Conservation (phyloP, 495 filamentous ascomycete species). For the Tetracladium setigerum region DNA sequence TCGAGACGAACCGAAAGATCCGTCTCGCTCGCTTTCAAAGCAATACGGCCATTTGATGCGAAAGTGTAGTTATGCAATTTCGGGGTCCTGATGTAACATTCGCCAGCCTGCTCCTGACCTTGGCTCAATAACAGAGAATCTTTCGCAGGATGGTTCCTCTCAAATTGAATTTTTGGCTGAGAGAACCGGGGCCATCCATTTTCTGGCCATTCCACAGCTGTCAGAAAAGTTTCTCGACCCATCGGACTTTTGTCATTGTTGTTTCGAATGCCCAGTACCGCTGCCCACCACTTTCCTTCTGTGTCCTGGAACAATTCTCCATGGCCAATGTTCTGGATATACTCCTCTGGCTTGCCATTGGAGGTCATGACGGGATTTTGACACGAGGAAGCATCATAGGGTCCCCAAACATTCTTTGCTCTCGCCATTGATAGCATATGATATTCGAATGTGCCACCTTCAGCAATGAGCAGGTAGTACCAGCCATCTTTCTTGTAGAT, state of each 20-base stretch:
- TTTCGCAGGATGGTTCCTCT: neutral
- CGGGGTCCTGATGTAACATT: neutral
- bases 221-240: conserved; percentile 21
- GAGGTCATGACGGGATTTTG: conserved; percentile 45
- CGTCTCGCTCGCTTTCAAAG: neutral
- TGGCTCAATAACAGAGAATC: no score
- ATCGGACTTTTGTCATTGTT: conserved; percentile 10
- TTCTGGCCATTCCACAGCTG: conserved; percentile 15
- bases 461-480: conserved; percentile 62
- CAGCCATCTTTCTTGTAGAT: conserved; percentile 55
- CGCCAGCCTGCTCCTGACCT: no score
- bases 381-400: conserved; percentile 42
- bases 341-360: conserved; percentile 25
- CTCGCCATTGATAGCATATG: conserved; percentile 49
- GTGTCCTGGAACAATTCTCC: conserved; percentile 37
- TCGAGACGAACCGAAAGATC: neutral
- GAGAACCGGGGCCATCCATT: conserved; percentile 14
- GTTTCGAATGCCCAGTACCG: conserved; percentile 16
- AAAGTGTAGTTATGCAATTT: conserved; percentile 2
- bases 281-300: conserved; percentile 37
- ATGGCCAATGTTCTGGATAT: conserved; percentile 34
- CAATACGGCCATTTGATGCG: neutral
- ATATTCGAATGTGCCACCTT: conserved; percentile 56
- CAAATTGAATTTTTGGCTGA: conserved; percentile 1
- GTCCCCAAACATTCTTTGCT: conserved; percentile 40